These are phyloP conservation scores for Phialocephala subalpina DNA, from an alignment of 2,329 filamentous ascomycete species.

Conservation along the genomic window DNA sequence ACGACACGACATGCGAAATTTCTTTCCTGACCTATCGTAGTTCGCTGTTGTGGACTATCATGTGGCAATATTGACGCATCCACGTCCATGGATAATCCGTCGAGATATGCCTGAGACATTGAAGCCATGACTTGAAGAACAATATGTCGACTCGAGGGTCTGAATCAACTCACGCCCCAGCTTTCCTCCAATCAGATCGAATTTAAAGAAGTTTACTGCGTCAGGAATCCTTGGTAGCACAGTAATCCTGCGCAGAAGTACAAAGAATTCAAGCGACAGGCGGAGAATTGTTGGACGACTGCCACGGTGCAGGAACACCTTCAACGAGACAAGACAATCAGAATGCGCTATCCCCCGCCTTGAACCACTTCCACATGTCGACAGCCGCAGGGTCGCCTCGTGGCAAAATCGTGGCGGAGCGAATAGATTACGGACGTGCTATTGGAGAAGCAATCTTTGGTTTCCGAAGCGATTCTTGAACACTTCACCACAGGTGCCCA, in stretches of 20 bases:
- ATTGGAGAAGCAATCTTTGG: not conserved
- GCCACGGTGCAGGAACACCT: conserved; percentile 15
- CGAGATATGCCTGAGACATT: conserved; percentile 3
- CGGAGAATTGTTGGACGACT: conserved; percentile 26
- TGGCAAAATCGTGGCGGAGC: conserved; percentile 30
- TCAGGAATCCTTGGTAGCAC: not conserved
- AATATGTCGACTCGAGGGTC: not conserved
- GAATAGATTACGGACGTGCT: not conserved
- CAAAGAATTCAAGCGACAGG: conserved; percentile 28
- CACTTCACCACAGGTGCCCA: not conserved
- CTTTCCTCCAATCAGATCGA: conserved; percentile 2
- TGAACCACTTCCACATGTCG: conserved; percentile 24
- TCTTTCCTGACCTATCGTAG: not conserved
- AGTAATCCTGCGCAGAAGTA: conserved; percentile 4
- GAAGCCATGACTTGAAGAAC: not conserved
- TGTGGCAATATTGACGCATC: not conserved
- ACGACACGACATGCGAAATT: not conserved
- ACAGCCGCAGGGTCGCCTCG: conserved; percentile 35
- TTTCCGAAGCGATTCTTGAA: not conserved
- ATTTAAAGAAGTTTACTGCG: not conserved
- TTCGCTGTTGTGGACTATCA: not conserved
- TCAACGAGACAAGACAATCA: conserved; percentile 18
- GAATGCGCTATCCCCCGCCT: not conserved
- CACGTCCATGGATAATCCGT: not conserved
- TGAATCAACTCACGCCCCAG: conserved; percentile 11